Conservation (phyloP, 2,329 filamentous ascomycete genomes). For the Microcyclospora tardicrescens region DNA sequence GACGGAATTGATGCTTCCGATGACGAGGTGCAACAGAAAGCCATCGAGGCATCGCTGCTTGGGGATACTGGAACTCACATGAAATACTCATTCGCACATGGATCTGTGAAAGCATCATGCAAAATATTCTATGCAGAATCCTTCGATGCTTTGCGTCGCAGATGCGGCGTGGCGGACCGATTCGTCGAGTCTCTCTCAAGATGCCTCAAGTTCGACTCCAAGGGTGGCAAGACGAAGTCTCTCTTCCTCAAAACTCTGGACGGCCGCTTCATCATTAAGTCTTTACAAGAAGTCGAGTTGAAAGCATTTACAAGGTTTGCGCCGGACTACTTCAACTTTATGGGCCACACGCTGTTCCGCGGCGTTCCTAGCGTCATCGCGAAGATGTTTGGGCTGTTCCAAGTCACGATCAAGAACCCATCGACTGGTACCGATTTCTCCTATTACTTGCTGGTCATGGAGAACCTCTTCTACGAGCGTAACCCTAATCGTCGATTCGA, state of each 20-base stretch:
- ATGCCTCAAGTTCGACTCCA: slow-evolving; percentile 95
- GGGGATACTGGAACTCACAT: slow-evolving; percentile 81
- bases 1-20: slow-evolving; percentile 12
- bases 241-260: slow-evolving; percentile 95
- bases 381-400: slow-evolving; percentile 98
- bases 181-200: slow-evolving; percentile 91
- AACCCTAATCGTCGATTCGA: slow-evolving; percentile 71
- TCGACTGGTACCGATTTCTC: slow-evolving; percentile 85
- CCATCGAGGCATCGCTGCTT: slow-evolving; percentile 74
- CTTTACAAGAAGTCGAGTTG: slow-evolving; percentile 79
- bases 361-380: slow-evolving; percentile 88
- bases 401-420: slow-evolving; percentile 93
- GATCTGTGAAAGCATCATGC: slow-evolving; percentile 87
- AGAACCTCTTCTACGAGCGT: slow-evolving; percentile 95
- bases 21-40: slow-evolving; percentile 46
- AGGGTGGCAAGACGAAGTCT: slow-evolving; percentile 94
- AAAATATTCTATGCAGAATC: slow-evolving; percentile 99
- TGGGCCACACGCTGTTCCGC: slow-evolving; percentile 91
- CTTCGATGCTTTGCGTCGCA: slow-evolving; percentile 84
- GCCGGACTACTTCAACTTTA: slow-evolving; percentile 93
- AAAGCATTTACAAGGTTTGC: slow-evolving; percentile 91
- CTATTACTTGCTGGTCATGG: slow-evolving; percentile 87
- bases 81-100: slow-evolving; percentile 90
- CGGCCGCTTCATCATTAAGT: slow-evolving; percentile 86
- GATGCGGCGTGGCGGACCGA: slow-evolving; percentile 84